Evolutionary conservation across 1,139 yeast species (phyloP).

Genomic region (Kodamaea sp.): DNA sequence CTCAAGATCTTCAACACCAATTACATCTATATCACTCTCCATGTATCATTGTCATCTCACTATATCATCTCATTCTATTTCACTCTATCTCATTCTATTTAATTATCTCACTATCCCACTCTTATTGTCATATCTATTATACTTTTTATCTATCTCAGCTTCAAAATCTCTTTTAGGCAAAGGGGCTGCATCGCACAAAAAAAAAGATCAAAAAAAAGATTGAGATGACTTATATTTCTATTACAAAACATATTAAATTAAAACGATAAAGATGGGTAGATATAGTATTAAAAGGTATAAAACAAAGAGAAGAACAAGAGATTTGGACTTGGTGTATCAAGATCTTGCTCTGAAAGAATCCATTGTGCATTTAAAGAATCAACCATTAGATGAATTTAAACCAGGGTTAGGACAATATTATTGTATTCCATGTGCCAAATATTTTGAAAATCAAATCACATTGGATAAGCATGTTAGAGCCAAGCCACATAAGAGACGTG

Average conservation of each 20-base stretch:
- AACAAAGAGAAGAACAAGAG: constrained; percentile 81
- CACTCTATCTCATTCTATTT: no score
- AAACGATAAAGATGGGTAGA: constrained; percentile 62
- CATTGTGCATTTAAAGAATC: constrained; percentile 64
- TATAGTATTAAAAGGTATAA: constrained; percentile 72
- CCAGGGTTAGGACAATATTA: constrained; percentile 95
- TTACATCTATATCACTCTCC: no score
- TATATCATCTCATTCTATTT: no score
- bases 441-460: constrained; percentile 76
- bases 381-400: constrained; percentile 81
- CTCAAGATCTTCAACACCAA: no score
- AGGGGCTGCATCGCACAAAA: no score
- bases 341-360: constrained; percentile 67
- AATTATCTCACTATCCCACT: no score
- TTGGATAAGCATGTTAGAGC: constrained; percentile 68
- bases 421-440: constrained; percentile 91
- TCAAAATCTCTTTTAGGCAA: no score
- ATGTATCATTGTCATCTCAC: no score
- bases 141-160: not conserved
- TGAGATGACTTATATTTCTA: no score
- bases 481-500: constrained; percentile 83
- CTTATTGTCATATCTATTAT: no score
- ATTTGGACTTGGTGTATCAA: constrained; percentile 74
- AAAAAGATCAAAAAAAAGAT: no score
- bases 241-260: not conserved